phyloP scores from a whole-genome alignment of 768 basidiomycete genomes.

The Hirschioporus abietinus region DNA sequence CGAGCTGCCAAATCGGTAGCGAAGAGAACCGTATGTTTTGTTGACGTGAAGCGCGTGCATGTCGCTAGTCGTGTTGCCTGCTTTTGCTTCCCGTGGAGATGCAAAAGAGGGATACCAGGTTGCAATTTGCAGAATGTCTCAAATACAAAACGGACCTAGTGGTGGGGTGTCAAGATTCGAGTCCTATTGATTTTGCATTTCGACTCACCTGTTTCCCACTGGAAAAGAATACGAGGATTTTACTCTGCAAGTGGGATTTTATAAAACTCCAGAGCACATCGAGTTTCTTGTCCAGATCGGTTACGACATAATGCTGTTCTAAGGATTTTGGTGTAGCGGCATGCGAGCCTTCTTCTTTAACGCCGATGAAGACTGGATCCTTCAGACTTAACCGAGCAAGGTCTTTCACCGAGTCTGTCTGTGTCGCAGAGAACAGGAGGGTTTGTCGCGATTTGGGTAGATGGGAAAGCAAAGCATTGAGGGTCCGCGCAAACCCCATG shows the following conservation, averaged over 20 bases:
- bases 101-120: slow-evolving; percentile 88
- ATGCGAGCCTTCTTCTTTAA: slow-evolving; percentile 37
- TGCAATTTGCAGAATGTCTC: slow-evolving; percentile 96
- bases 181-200: not conserved
- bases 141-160: slow-evolving; percentile 79
- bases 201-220: slow-evolving; percentile 81
- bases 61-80: slow-evolving; percentile 81
- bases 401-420: slow-evolving; percentile 84
- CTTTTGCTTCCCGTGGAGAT: slow-evolving; percentile 95
- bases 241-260: slow-evolving; percentile 86
- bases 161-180: not conserved
- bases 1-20: slow-evolving; percentile 96
- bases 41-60: slow-evolving; percentile 79
- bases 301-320: slow-evolving; percentile 85
- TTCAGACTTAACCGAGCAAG: slow-evolving; percentile 87
- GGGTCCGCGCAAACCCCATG: slow-evolving; percentile 88
- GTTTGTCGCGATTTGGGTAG: slow-evolving; percentile 92
- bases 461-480: slow-evolving; percentile 88
- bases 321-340: slow-evolving; percentile 67
- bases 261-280: slow-evolving; percentile 93
- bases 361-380: slow-evolving; percentile 70
- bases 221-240: slow-evolving; percentile 91
- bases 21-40: slow-evolving; percentile 80
- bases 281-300: slow-evolving; percentile 81
- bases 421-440: slow-evolving; percentile 93